Evolutionary conservation across 257 asterid species (phyloP).

Genomic region (Capsicum baccatum): DNA sequence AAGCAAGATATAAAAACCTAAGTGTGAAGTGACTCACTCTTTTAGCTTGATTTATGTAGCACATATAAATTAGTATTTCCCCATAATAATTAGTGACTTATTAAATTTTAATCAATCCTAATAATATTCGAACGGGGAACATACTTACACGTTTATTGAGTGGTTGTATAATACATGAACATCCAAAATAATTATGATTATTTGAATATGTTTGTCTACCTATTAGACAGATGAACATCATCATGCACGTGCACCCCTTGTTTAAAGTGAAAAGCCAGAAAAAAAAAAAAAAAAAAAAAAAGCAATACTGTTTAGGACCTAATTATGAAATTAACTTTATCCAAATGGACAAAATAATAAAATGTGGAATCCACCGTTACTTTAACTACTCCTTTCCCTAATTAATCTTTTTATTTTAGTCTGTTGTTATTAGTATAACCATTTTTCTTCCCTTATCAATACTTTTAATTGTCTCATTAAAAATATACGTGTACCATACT

Average conservation of each 20-base stretch:
- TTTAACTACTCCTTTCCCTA: background rate
- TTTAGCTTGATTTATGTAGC: background rate
- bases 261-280: slow-evolving; percentile 7
- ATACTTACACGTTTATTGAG: slow-evolving; percentile 16
- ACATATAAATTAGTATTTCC: background rate
- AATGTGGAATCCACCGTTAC: background rate
- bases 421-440: background rate
- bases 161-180: background rate
- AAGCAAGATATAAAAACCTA: too few relatives aligned
- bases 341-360: slow-evolving; percentile 5
- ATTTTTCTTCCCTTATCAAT: background rate
- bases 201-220: background rate
- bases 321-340: slow-evolving; percentile 10
- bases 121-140: background rate
- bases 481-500: background rate
- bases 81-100: background rate
- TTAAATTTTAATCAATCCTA: background rate
- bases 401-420: background rate
- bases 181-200: slow-evolving; percentile 1
- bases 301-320: slow-evolving; percentile 3
- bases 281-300: background rate
- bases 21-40: too few relatives aligned
- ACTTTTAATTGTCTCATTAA: background rate
- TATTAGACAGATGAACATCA: background rate
- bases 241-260: slow-evolving; percentile 4